Evolutionary conservation across 305 asterid species (phyloP).

Genomic region (Salvia sclarea): DNA sequence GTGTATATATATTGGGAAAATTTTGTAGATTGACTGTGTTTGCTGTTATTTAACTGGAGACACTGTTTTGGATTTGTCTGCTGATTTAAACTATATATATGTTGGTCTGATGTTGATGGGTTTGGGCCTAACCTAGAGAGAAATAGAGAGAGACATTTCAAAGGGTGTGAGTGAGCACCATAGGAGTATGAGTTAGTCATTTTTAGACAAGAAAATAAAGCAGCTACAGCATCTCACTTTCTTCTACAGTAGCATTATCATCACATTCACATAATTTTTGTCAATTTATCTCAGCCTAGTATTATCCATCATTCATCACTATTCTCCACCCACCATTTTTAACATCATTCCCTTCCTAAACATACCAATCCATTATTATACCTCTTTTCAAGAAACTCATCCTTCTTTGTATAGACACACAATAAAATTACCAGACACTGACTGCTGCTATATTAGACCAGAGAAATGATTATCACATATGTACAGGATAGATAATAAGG

Average conservation of each 20-base stretch:
- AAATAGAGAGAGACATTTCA: slow-evolving; percentile 2
- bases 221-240: slow-evolving; percentile 30
- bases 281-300: slow-evolving; percentile 26
- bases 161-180: slow-evolving; percentile 8
- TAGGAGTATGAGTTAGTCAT: slow-evolving; percentile 24
- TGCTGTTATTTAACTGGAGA: slow-evolving; percentile 17
- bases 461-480: not conserved
- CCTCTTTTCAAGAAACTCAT: not conserved
- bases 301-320: slow-evolving; percentile 3
- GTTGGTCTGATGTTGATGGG: slow-evolving; percentile 37
- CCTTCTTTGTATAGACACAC: not conserved
- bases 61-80: slow-evolving; percentile 19
- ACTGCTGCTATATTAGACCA: too few species aligned
- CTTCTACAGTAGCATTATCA: slow-evolving; percentile 25
- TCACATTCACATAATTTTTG: not conserved
- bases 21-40: slow-evolving; percentile 36
- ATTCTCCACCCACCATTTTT: not conserved
- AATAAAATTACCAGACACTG: too few species aligned
- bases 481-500: not conserved
- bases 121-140: slow-evolving; percentile 30
- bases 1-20: too few species aligned
- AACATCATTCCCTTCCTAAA: not conserved
- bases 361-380: not conserved
- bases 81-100: not conserved
- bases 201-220: slow-evolving; percentile 28